These are phyloP conservation scores for Eucalyptus lansdowneana DNA, from an alignment of 345 rosid genomes.

Conservation along the genomic window DNA sequence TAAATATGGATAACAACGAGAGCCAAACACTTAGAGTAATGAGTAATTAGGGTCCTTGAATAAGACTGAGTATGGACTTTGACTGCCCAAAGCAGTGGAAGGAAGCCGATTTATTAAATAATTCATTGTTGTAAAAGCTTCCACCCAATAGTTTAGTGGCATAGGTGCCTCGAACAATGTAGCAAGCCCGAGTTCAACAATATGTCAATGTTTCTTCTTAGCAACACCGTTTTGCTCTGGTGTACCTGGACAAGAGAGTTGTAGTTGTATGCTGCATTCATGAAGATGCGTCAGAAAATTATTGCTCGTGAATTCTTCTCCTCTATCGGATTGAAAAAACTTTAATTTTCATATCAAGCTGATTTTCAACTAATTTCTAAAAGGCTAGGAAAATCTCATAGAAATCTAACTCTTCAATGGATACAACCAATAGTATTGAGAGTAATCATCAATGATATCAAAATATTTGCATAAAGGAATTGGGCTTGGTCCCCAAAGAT, in stretches of 20 bases:
- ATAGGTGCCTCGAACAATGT: background rate
- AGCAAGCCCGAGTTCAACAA: background rate
- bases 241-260: rapidly evolving
- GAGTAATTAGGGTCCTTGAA: background rate
- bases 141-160: background rate
- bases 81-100: rapidly evolving
- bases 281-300: too few species aligned
- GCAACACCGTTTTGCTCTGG: background rate
- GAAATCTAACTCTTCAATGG: background rate
- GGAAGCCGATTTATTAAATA: background rate
- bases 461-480: background rate
- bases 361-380: too few species aligned
- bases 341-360: background rate
- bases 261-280: background rate
- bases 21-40: background rate
- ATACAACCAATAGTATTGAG: background rate
- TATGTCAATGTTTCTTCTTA: too few species aligned
- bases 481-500: background rate
- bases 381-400: background rate
- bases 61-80: background rate
- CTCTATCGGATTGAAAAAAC: background rate
- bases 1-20: too few species aligned
- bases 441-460: background rate
- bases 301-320: background rate
- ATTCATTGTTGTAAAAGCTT: background rate